Percentiles rank a stretch among this genome's conserved stretches.
These are phyloP conservation scores for Lanmaoa rubissima DNA, from an alignment of 768 basidiomycete species.

Conservation along the genomic window DNA sequence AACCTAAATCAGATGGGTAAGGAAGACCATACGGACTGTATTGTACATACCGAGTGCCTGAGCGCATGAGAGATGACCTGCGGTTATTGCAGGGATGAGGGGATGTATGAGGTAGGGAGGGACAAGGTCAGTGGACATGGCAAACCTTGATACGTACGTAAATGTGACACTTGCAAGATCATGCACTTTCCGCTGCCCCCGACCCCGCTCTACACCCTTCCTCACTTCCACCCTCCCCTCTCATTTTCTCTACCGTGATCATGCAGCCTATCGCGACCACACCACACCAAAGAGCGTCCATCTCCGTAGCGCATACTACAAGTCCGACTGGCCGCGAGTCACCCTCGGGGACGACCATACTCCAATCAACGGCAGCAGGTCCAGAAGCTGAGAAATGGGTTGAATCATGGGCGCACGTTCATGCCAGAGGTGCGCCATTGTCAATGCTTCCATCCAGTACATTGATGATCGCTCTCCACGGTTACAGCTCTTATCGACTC, in stretches of 20 bases:
- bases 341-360: constrained; percentile 7
- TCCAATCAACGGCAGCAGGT: constrained; percentile 12
- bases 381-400: constrained; percentile 53
- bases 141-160: constrained; percentile 22
- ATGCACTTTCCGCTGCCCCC: not conserved
- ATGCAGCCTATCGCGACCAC: constrained; percentile 18
- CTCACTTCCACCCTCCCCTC: not conserved
- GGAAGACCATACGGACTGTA: not conserved
- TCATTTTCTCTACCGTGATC: not conserved
- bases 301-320: constrained; percentile 13
- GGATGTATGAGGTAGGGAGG: constrained; percentile 61
- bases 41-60: constrained; percentile 53
- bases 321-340: constrained; percentile 18
- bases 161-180: constrained; percentile 4
- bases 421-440: constrained; percentile 52
- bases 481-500: constrained; percentile 66
- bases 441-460: not conserved
- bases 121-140: constrained; percentile 37
- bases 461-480: not conserved
- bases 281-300: constrained; percentile 20
- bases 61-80: constrained; percentile 37
- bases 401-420: constrained; percentile 51
- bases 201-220: constrained; percentile 4
- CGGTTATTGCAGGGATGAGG: constrained; percentile 40
- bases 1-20: constrained; percentile 44